Base-by-base conservation (phyloP, 139 green algal species). In the Gonium pectorale region DNA sequence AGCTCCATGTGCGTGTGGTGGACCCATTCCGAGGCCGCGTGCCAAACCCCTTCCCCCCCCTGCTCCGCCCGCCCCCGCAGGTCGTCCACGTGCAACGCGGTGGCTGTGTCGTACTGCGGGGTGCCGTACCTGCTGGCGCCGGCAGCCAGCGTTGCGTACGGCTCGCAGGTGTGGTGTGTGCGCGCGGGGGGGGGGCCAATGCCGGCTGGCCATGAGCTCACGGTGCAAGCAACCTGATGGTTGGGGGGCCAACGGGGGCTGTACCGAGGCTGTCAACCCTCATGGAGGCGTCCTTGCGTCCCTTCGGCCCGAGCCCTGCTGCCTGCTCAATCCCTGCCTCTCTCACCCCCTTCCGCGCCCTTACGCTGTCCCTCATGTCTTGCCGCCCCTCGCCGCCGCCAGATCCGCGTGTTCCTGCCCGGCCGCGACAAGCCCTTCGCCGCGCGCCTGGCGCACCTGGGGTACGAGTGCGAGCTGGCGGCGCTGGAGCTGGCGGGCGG, bases 381-480 rank as follows among this genome's bases (percentile, higher is more conserved):
- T 8, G 5, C 62, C 62, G 13, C 62, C n/a, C 31, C n/a, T 52
- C 22, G 22, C 46, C 44, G 27, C 19, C 44, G 51, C 64, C 85
- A 89, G 78, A 41, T 89, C 24, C 56, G 46, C 5, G 78, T 89
- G 59, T 67, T 46, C 21, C 46, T 83, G 59, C 77, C 68, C 33
- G 85, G 85, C 43, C 66, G 70, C 13, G 72, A 83, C 26, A 83
- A 81, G 68, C 71, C 86, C 17, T 86, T 80, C 72, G 43, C 46
- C 41, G 86, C 86, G 11, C n/a, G 13, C 6, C 63, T 90, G 33
- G 43, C 62, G 31, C 79, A 87, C 73, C 72, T 90, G 49, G 72
- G 73, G 0, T 9, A 85, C 38, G 86, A 90, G 41, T 79, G 64
- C 51, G 86, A 90, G 40, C 80, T 87, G 51, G 86, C 86, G 27